Evolutionary conservation across 2,329 filamentous ascomycete species (phyloP), one percentile per base, ranked within the genome.

Genomic region (Aspergillus ruber): DNA sequence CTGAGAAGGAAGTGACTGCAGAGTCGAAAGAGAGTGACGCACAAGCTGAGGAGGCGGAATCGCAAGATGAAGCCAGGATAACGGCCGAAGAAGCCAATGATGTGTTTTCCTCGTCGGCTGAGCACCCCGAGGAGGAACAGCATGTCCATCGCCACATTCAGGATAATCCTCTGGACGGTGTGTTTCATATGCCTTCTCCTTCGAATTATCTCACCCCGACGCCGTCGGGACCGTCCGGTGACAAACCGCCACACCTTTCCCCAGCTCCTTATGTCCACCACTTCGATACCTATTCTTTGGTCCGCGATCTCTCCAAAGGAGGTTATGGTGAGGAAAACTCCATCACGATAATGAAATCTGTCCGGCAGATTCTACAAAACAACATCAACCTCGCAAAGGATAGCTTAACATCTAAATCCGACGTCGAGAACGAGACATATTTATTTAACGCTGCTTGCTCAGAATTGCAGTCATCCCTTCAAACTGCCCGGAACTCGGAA

Each of bases 381-480:
- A 94, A 97, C 63, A 77, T 97, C 49, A 83, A 89, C 48, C 74
- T 90, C 12, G 93, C 93, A 42, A 85, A 86, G 61, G 78, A 83
- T 42, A 86, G 83, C 2, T 75, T 97, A 7, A 87, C 96, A 9
- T 89, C 85, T 66, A 96, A 95, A 69, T 89, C 85, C 40, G 88
- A 95, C 60, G 86, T 95, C 33, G 91, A 97, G 64, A 98, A 97
- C 66, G 88, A 96, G 69, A 84, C 84, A 6, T 98, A 98, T 64
- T 78, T 98, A 9, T 98, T 98, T 74, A 82, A 86, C 45, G 93
- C 93, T 2, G 93, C 93, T 2, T 96, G 91, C 66, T 90, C 87
- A 3, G 93, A 98, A 71, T 79, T 98, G 29, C 82, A 84, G 58
- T 90, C 89, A 20, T 93, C 96, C 65, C 83, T 97, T 15, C 84